Base-by-base conservation (phyloP, 139 green algal species). In the Ostreobium quekettii region DNA sequence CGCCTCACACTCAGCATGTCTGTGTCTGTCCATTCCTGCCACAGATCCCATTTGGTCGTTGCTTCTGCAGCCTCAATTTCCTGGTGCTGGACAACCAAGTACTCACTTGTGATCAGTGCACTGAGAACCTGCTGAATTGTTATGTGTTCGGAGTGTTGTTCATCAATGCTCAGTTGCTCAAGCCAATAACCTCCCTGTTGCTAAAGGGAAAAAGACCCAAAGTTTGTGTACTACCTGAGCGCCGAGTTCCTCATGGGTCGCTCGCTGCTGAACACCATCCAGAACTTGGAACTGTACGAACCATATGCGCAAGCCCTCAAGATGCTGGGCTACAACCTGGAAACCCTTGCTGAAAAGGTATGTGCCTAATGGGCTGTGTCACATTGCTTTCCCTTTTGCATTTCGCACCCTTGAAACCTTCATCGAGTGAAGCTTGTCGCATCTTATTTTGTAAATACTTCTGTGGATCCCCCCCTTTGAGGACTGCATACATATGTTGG, bases 151-250 rank as follows among this genome's bases (percentile, higher is more conserved):
- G 42, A 19, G 42, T 11, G 42, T 19, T 19, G 11, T 26, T 19
- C 42, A 53, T 53, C 42, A 53, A 26, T 53, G 11, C 42, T 19
- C 11, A 53, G 42, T 53, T 11, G 19, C 11, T 53, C 42, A 53
- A 53, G 42, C 19, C 15, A 53, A 53, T 19, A 53, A 53, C 15
- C 11, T 53, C 19, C 19, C 42, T 26, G 19, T 26, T 53, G 11
- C 15, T 66, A 82, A 66, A 78, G 80, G 71, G 83, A 89, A 57
- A 65, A 89, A 75, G 83, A 95, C 71, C 83, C 88, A 37, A 99
- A 99, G 85, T 87, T 86, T 57, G 85, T 97, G 42, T 98, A 98
- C 83, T 99, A 99, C 84, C 80, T 99, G 28, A 93, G 80, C 2
- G 76, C 87, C 4, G 84, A 95, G 83, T 99, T 98, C 75, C 83